Base-by-base conservation (phyloP, 2,329 filamentous ascomycete genomes). In the Xylaria sp. region DNA sequence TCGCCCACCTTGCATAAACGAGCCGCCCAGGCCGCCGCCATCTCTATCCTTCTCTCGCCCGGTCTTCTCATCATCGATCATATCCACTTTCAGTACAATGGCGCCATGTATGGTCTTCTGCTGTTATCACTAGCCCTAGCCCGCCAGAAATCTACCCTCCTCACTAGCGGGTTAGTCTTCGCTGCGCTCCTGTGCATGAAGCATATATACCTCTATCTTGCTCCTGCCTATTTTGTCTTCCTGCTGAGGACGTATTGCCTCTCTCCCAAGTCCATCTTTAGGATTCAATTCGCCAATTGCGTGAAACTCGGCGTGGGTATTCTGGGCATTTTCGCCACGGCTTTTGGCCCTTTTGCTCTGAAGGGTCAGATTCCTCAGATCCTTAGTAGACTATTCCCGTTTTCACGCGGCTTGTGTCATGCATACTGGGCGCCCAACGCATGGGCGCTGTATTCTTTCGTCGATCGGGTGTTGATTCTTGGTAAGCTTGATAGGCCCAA, bases 341-440 rank as follows among this genome's bases (percentile, higher is more conserved):
- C 93, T 0, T 96, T 99, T 75, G 95, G 92, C 0, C 95, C 95
- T 0, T 99, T 98, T 76, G 88, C 85, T 3, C 82, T 88, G 61
- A 90, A 89, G 86, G 87, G 86, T 8, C 95, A 98, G 77, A 85
- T 97, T 15, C 85, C 89, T 11, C 95, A 98, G 78, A 81, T 99
- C 21, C 77, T 95, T 62, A 89, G 87, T 72, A 85, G 95, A 35
- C 80, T 99, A 8, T 99, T 99, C 71, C 95, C 95, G 0, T 99
- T 99, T 75, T 93, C 93, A 1, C 85, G 95, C 62, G 95, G 95
- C 0, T 81, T 99, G 4, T 98, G 94, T 74, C 95, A 99, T 79
- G 95, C 95, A 0, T 99, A 99, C 76, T 99, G 95, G 95, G 95
- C 95, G 11, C 93, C 95, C 0, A 99, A 99, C 69, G 81, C 97